phyloP scores from a whole-genome alignment of 257 asterid genomes.

The Scutellaria minor region DNA sequence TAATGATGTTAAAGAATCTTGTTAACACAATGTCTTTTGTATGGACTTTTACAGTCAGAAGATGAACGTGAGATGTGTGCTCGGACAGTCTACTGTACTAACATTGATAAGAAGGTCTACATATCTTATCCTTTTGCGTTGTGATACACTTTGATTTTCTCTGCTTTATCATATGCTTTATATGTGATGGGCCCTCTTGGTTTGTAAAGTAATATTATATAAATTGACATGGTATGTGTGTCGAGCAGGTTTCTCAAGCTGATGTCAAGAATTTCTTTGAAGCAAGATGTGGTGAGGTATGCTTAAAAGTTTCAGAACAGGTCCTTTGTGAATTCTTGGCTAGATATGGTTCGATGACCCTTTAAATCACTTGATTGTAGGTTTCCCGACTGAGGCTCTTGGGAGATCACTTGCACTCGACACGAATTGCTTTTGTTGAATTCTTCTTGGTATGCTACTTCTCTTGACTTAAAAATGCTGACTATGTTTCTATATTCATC shows the following conservation, averaged over 20 bases:
- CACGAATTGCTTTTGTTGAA: conserved; percentile 90
- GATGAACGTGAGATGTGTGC: conserved; percentile 99
- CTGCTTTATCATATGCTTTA: neutral
- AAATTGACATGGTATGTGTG: conserved; percentile 11
- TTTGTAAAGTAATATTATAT: conserved; percentile 9
- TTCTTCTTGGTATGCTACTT: conserved; percentile 59
- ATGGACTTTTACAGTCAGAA: conserved; percentile 62
- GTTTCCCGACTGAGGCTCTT: conserved; percentile 93
- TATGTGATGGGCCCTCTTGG: neutral
- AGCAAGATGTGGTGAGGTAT: conserved; percentile 87
- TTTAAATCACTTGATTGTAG: conserved; percentile 48
- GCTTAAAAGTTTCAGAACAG: conserved; percentile 29
- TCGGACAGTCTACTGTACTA: conserved; percentile 95
- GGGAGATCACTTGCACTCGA: conserved; percentile 86
- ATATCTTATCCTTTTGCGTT: conserved; percentile 14
- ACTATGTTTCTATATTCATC: neutral
- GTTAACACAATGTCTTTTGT: conserved; percentile 1
- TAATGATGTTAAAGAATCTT: conserved; percentile 8
- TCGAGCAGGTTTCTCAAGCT: conserved; percentile 73
- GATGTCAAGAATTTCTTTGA: conserved; percentile 90
- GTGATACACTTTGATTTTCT: neutral
- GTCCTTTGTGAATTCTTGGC: conserved; percentile 2
- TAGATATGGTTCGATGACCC: conserved; percentile 20
- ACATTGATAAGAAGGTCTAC: conserved; percentile 88
- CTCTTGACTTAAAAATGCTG: neutral